These are phyloP conservation scores for Penicillium sp. DNA, from an alignment of 2,329 filamentous ascomycete species.

Conservation along the genomic window DNA sequence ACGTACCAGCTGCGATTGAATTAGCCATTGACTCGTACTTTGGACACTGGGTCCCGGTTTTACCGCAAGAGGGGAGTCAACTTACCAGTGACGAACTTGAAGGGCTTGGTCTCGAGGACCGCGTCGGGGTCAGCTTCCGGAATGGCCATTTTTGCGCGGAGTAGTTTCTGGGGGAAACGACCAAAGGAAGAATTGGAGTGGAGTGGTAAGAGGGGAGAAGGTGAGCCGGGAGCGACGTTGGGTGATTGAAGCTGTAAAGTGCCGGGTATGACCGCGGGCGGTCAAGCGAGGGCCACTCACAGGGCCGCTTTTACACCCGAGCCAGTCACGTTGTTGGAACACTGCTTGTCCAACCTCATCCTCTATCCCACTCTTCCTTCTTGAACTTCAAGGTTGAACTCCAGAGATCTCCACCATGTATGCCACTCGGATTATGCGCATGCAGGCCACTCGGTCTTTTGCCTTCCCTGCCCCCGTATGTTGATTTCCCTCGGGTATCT, in stretches of 20 bases:
- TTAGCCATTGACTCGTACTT: conserved; percentile 44
- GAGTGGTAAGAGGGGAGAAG: conserved; percentile 25
- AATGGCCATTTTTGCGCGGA: conserved; percentile 73
- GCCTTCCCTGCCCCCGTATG: conserved; percentile 70
- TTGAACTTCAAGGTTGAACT: conserved; percentile 12
- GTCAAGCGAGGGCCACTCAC: conserved; percentile 39
- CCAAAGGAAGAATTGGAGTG: conserved; percentile 18
- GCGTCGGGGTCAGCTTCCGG: conserved; percentile 65
- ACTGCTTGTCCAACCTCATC: conserved; percentile 20
- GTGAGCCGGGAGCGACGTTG: conserved; percentile 32
- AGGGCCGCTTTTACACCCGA: conserved; percentile 40
- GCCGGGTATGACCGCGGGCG: conserved; percentile 41
- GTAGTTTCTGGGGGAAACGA: conserved; percentile 20
- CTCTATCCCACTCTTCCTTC: conserved; percentile 20
- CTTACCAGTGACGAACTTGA: conserved; percentile 99
- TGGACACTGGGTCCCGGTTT: conserved; percentile 27
- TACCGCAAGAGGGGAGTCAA: conserved; percentile 25
- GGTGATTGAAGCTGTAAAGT: conserved; percentile 37
- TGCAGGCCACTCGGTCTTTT: conserved; percentile 53
- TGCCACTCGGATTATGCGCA: conserved; percentile 65
- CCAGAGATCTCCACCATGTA: conserved; percentile 56
- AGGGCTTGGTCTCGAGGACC: conserved; percentile 92
- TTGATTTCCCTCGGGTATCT: conserved; percentile 13
- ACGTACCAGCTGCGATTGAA: conserved; percentile 51
- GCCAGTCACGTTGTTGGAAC: conserved; percentile 27